A percentile compares a stretch with the other conserved stretches of the same genome.
Evolutionary conservation across 1,284 basidiomycete genomes (phyloP).

Genomic region (Quambalaria eucalypti): DNA sequence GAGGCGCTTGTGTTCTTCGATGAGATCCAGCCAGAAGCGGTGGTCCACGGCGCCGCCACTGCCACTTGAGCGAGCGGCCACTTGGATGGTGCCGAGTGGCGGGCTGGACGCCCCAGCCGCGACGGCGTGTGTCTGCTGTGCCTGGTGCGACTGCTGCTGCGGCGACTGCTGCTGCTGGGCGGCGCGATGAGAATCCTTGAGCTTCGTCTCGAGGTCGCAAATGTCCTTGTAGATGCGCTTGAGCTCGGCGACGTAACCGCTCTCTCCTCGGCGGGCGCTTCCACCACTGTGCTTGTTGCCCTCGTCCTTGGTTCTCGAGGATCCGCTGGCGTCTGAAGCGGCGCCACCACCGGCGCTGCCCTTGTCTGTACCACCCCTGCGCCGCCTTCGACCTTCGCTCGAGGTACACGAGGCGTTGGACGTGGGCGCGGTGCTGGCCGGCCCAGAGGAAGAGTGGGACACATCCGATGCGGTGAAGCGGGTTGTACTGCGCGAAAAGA

Average conservation of each 20-base stretch:
- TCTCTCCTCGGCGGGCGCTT: background rate
- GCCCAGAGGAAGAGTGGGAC: background rate
- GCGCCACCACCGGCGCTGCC: background rate
- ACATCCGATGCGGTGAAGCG: background rate
- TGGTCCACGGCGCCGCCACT: slow-evolving; percentile 13
- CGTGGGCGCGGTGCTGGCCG: background rate
- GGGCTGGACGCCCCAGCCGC: too few relatives aligned
- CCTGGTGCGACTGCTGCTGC: slow-evolving; percentile 8
- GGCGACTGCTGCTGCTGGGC: slow-evolving; percentile 4
- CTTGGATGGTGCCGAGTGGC: background rate
- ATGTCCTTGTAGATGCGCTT: slow-evolving; percentile 72
- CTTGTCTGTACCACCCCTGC: too few relatives aligned
- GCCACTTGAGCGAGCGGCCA: background rate
- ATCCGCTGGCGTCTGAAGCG: too few relatives aligned
- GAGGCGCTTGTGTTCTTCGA: slow-evolving; percentile 54
- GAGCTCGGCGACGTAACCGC: slow-evolving; percentile 62
- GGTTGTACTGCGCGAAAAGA: background rate
- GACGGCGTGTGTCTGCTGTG: slow-evolving; percentile 13
- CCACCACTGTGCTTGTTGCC: background rate
- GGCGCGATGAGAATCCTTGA: slow-evolving; percentile 53
- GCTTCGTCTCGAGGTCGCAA: slow-evolving; percentile 61
- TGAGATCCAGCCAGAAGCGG: slow-evolving; percentile 24
- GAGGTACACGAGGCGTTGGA: slow-evolving; percentile 7
- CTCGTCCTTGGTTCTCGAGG: too few relatives aligned
- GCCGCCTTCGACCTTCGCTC: slow-evolving; percentile 1